These are phyloP conservation scores for Saturnispora galanensis DNA, from an alignment of 805 yeast genomes.

Conservation along the genomic window DNA sequence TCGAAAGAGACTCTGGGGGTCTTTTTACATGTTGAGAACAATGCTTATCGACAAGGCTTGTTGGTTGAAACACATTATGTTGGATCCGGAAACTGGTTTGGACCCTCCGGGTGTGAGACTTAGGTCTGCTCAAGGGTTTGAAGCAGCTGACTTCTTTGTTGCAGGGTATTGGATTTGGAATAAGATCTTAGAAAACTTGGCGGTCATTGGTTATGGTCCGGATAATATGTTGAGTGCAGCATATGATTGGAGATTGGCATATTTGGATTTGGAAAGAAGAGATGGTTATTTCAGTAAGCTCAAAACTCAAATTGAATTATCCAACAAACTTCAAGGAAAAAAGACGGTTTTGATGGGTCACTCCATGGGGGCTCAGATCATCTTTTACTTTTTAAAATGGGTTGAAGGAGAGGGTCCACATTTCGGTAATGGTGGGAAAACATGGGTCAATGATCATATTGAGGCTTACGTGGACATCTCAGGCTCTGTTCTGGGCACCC, in stretches of 20 bases:
- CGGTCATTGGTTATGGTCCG: constrained; percentile 90
- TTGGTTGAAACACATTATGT: constrained; percentile 86
- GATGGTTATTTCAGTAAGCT: constrained; percentile 78
- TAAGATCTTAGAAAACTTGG: constrained; percentile 85
- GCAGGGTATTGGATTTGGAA: constrained; percentile 99
- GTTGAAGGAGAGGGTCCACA: constrained; percentile 76
- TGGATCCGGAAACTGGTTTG: constrained; percentile 84
- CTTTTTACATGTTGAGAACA: constrained; percentile 85
- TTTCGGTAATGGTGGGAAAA: constrained; percentile 85
- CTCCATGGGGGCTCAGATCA: constrained; percentile 93
- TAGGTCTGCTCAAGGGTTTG: constrained; percentile 93
- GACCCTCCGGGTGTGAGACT: constrained; percentile 79
- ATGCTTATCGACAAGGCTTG: constrained; percentile 89
- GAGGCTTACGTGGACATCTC: constrained; percentile 79
- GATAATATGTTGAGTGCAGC: constrained; percentile 85
- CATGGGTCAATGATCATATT: constrained; percentile 81
- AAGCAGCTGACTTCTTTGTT: constrained; percentile 91
- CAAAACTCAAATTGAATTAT: constrained; percentile 62
- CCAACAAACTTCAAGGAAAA: constrained; percentile 40
- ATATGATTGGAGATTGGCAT: constrained; percentile 94
- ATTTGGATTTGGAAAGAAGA: constrained; percentile 75
- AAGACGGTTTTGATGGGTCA: constrained; percentile 80
- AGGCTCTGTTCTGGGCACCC: constrained; percentile 89
- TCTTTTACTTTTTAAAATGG: constrained; percentile 89
- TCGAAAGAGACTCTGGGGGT: constrained; percentile 92